Evolutionary conservation across 352 stramenopile species (phyloP).

Genomic region (Phytopythium mirpurense): DNA sequence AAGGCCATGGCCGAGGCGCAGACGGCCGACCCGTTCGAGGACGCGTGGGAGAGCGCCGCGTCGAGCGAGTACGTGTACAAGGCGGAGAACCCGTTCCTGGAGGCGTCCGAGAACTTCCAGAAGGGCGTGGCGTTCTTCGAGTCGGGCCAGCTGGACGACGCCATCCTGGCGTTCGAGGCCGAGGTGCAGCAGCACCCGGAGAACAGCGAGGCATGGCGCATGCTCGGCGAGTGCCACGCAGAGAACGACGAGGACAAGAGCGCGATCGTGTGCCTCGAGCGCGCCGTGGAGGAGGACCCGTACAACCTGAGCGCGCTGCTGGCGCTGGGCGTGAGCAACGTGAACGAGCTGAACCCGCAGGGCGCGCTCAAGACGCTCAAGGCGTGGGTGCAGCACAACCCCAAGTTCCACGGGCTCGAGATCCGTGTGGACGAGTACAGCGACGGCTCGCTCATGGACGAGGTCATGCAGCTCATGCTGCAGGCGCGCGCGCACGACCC

Average conservation of each 20-base stretch:
- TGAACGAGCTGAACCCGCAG: conserved; percentile 96
- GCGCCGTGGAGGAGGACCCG: conserved; percentile 92
- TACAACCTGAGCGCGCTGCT: conserved; percentile 93
- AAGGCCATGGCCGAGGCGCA: conserved; percentile 71
- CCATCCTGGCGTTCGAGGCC: conserved; percentile 94
- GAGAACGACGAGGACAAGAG: conserved; percentile 96
- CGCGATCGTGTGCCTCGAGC: conserved; percentile 93
- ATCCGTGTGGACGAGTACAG: conserved; percentile 86
- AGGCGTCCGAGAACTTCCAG: conserved; percentile 66
- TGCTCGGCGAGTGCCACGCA: conserved; percentile 93
- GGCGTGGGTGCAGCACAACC: conserved; percentile 96
- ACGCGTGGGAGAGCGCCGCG: conserved; percentile 54
- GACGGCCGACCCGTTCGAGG: conserved; percentile 72
- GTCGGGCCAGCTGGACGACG: conserved; percentile 87
- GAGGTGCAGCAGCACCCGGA: conserved; percentile 91
- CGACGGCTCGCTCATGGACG: conserved; percentile 88
- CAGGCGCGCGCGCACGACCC: conserved; percentile 80
- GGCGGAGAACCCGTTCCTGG: conserved; percentile 65
- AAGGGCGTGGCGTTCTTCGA: conserved; percentile 83
- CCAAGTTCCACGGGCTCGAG: conserved; percentile 94
- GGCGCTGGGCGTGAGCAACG: conserved; percentile 92
- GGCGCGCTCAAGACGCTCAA: conserved; percentile 92
- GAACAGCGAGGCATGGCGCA: conserved; percentile 93
- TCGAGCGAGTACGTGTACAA: conserved; percentile 71
- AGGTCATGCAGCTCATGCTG: conserved; percentile 94